Evolutionary conservation across 78 protist genomes (phyloP).

Genomic region (Chrysochromulina parva): DNA sequence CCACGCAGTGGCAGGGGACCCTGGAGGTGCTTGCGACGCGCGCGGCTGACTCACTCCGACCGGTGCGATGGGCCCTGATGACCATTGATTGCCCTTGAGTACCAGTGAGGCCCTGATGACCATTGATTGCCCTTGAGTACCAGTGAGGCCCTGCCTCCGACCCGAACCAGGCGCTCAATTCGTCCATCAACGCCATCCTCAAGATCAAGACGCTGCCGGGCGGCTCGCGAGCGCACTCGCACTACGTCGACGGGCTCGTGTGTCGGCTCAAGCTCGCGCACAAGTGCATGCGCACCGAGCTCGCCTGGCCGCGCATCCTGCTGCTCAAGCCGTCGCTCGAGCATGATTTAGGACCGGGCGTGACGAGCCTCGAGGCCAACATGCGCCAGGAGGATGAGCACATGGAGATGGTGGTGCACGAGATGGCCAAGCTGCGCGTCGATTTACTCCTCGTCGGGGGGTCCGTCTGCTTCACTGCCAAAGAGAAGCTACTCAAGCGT

Average conservation of each 20-base stretch:
- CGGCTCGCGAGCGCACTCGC: neutral
- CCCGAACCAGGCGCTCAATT: neutral
- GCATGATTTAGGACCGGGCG: neutral
- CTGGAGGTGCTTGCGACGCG: neutral
- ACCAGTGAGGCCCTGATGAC: too few species aligned
- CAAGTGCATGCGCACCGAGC: neutral
- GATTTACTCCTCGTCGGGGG: neutral
- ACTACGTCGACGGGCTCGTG: neutral
- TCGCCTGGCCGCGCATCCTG: neutral
- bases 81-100: too few species aligned
- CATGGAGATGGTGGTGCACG: neutral
- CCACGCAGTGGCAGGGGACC: neutral
- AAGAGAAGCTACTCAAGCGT: neutral
- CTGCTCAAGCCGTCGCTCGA: neutral
- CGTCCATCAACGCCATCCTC: neutral
- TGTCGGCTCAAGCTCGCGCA: neutral
- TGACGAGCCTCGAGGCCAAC: neutral
- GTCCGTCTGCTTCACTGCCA: slow-evolving; percentile 4
- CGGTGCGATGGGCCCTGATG: too few species aligned
- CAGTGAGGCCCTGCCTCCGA: too few species aligned
- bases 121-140: too few species aligned
- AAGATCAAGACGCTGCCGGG: neutral
- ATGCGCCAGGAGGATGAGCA: neutral
- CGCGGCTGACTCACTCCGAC: neutral
- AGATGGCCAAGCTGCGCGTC: neutral